These are phyloP conservation scores for Platismatia glauca DNA, from an alignment of 495 filamentous ascomycete genomes.

Conservation along the genomic window DNA sequence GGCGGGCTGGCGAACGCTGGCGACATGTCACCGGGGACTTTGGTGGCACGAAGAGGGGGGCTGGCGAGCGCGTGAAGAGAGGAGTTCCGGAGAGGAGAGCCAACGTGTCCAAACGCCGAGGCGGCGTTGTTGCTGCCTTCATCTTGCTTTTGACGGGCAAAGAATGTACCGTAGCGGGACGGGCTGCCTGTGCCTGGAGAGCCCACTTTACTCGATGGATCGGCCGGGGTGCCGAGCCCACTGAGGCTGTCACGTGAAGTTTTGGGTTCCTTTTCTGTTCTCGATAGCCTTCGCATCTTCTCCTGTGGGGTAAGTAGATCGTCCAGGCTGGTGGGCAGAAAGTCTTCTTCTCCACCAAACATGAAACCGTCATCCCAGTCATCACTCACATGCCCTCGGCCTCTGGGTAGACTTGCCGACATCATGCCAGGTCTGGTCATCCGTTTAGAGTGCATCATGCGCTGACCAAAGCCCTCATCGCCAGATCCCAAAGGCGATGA, in stretches of 20 bases:
- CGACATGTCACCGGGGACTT: slow-evolving; percentile 46
- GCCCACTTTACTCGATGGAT: slow-evolving; percentile 63
- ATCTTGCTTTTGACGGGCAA: slow-evolving; percentile 65
- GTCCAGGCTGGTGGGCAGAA: slow-evolving; percentile 74
- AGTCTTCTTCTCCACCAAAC: slow-evolving; percentile 89
- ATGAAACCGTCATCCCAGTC: slow-evolving; percentile 76
- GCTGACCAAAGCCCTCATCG: slow-evolving; percentile 53
- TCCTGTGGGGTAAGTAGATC: slow-evolving; percentile 90
- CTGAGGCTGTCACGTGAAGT: slow-evolving; percentile 52
- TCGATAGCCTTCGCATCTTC: slow-evolving; percentile 73
- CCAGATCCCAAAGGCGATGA: slow-evolving; percentile 54
- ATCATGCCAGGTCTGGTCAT: slow-evolving; percentile 65
- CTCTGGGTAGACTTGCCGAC: slow-evolving; percentile 67
- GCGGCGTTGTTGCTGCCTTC: slow-evolving; percentile 30
- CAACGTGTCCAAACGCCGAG: slow-evolving; percentile 74
- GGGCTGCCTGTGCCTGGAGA: slow-evolving; percentile 74
- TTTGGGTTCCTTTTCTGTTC: slow-evolving; percentile 55
- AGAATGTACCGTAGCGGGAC: slow-evolving; percentile 78
- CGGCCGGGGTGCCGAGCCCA: slow-evolving; percentile 51
- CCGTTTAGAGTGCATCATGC: slow-evolving; percentile 79
- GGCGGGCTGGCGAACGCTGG: slow-evolving; percentile 59
- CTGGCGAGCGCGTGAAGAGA: slow-evolving; percentile 51
- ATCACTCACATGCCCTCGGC: slow-evolving; percentile 48
- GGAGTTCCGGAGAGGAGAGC: slow-evolving; percentile 89
- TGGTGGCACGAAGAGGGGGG: slow-evolving; percentile 55